Evolutionary conservation across 2,329 filamentous ascomycete genomes (phyloP).

Genomic region (Pestalotiopsis sp.): DNA sequence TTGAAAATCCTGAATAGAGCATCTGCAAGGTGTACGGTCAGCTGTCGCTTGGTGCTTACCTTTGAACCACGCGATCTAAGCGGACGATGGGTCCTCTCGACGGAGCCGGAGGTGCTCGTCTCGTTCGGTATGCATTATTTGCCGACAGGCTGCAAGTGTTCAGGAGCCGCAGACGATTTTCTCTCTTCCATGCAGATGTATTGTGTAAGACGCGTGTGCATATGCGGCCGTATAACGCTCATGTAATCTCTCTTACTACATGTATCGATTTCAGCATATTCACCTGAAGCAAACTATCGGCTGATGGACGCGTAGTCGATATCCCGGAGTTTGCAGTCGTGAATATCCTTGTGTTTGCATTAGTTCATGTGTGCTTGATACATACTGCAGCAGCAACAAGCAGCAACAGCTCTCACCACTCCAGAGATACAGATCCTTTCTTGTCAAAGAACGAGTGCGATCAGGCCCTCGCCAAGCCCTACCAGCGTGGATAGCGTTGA

Average conservation of each 20-base stretch:
- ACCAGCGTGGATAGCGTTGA: neutral
- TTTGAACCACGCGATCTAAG: neutral
- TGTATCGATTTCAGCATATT: neutral
- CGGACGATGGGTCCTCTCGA: neutral
- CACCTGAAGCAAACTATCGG: slow-evolving; percentile 3
- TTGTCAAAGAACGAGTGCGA: neutral
- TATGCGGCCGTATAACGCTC: neutral
- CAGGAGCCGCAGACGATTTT: neutral
- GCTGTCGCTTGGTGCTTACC: neutral
- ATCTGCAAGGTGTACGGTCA: neutral
- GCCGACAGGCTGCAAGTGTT: neutral
- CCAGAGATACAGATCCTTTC: neutral
- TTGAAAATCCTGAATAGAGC: neutral
- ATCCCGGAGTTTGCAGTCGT: neutral
- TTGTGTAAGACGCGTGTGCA: neutral
- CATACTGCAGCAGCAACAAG: neutral
- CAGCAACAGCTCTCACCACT: neutral
- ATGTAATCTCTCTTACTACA: neutral
- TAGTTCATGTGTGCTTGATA: neutral
- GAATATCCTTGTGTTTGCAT: neutral
- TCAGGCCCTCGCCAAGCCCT: neutral
- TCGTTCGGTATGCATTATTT: neutral
- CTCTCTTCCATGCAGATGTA: neutral
- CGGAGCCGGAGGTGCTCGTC: neutral
- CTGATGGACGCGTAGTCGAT: slow-evolving; percentile 1